phyloP scores from a whole-genome alignment of 1,284 basidiomycete species.

The Coniferiporia weirii region DNA sequence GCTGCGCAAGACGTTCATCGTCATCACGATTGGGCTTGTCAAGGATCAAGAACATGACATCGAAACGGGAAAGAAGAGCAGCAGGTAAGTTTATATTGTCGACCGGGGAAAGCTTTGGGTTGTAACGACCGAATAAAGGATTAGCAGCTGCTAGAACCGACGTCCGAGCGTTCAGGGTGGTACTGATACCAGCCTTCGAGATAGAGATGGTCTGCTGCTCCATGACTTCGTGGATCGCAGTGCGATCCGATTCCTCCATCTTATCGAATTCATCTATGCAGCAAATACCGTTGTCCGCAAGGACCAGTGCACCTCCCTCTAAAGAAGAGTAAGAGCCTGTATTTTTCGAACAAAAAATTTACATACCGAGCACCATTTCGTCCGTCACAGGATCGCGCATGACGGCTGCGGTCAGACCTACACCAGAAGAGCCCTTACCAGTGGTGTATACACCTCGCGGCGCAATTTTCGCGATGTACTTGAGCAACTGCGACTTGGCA shows the following conservation, averaged over 20 bases:
- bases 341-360: background rate
- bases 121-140: conserved; percentile 97
- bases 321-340: conserved; percentile 20
- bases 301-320: conserved; percentile 98
- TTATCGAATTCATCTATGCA: conserved; percentile 99
- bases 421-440: conserved; percentile 95
- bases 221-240: conserved; percentile 99
- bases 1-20: conserved; percentile 93
- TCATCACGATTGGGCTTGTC: conserved; percentile 94
- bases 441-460: conserved; percentile 98
- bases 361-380: conserved; percentile 92
- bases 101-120: conserved; percentile 93
- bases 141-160: conserved; percentile 98
- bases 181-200: conserved; percentile 98
- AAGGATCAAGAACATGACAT: conserved; percentile 94
- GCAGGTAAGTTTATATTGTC: conserved; percentile 99
- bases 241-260: conserved; percentile 98
- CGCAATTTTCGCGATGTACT: conserved; percentile 98
- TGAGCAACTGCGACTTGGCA: conserved; percentile 96
- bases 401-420: conserved; percentile 97
- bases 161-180: conserved; percentile 96
- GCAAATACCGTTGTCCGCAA: conserved; percentile 99
- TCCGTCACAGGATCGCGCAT: conserved; percentile 99
- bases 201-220: conserved; percentile 99
- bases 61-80: conserved; percentile 93